A percentile compares a stretch with the other conserved stretches of the same genome.
These are phyloP conservation scores for Metroxylon sagu DNA, from an alignment of 176 grass and related monocot genomes.

Conservation along the genomic window DNA sequence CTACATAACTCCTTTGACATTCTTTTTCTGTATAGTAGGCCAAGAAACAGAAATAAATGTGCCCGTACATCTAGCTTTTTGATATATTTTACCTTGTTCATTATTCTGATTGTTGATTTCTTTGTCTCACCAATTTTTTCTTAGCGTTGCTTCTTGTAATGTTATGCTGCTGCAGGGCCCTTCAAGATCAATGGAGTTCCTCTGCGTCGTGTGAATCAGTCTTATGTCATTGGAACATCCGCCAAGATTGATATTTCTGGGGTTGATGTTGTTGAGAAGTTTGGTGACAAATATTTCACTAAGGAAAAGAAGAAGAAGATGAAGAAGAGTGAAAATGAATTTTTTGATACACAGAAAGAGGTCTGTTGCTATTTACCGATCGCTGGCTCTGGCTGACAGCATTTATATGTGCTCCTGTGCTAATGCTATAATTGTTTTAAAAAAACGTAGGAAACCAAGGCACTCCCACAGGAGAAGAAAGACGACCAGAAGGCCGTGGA, in stretches of 20 bases:
- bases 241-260: conserved; percentile 80
- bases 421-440: neutral
- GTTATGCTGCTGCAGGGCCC: conserved; percentile 44
- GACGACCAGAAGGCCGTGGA: conserved; percentile 82
- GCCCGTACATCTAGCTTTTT: neutral
- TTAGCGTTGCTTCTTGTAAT: neutral
- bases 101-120: neutral
- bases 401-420: neutral
- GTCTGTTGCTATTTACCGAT: conserved; percentile 13
- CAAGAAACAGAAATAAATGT: no score
- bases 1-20: no score
- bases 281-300: conserved; percentile 78
- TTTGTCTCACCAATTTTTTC: neutral
- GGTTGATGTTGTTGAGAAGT: conserved; percentile 49
- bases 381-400: no score
- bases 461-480: conserved; percentile 64
- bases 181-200: conserved; percentile 97
- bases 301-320: conserved; percentile 73
- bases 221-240: conserved; percentile 72
- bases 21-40: no score
- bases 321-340: conserved; percentile 76
- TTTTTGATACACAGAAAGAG: conserved; percentile 80
- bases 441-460: conserved; percentile 33
- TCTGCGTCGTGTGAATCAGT: conserved; percentile 67
- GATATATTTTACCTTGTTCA: neutral